These are phyloP conservation scores for Escovopsis sp. DNA, from an alignment of 2,329 filamentous ascomycete species.

Conservation along the genomic window DNA sequence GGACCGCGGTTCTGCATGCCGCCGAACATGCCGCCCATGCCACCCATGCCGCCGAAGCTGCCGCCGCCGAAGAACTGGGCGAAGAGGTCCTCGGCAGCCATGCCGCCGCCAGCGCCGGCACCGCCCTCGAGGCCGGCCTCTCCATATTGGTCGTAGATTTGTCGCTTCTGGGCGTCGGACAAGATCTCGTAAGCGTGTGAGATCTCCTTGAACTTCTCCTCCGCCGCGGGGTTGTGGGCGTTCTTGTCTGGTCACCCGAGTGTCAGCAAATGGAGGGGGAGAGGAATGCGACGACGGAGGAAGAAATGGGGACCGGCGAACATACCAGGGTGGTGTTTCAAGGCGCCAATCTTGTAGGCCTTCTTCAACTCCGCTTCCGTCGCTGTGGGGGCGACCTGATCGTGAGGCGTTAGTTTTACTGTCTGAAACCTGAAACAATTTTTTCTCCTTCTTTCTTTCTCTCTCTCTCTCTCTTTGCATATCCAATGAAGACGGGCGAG, in stretches of 20 bases:
- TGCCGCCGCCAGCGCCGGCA: conserved; percentile 49
- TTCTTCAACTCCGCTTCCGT: conserved; percentile 83
- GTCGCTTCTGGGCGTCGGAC: conserved; percentile 80
- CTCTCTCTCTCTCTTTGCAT: no score
- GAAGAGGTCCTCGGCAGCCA: conserved; percentile 91
- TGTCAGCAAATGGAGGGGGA: conserved; percentile 5
- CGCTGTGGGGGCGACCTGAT: conserved; percentile 60
- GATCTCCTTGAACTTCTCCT: conserved; percentile 97
- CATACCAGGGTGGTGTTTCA: conserved; percentile 75
- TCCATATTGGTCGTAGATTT: conserved; percentile 92
- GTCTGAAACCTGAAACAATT: no score
- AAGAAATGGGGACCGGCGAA: conserved; percentile 4
- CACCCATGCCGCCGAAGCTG: conserved; percentile 46
- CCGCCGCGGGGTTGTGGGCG: conserved; percentile 77
- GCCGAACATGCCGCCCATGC: conserved; percentile 71
- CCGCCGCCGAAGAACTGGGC: conserved; percentile 93
- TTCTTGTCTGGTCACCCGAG: conserved; percentile 64
- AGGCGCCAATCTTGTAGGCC: conserved; percentile 68
- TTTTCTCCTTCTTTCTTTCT: no score
- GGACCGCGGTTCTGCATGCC: conserved; percentile 70
- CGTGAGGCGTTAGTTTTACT: conserved; percentile 8
- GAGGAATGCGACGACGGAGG: neutral
- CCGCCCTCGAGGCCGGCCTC: conserved; percentile 92
- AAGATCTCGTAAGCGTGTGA: conserved; percentile 93
- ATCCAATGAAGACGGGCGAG: neutral